Conservation (phyloP, 768 basidiomycete genomes). For the Rhodotorula toruloides region DNA sequence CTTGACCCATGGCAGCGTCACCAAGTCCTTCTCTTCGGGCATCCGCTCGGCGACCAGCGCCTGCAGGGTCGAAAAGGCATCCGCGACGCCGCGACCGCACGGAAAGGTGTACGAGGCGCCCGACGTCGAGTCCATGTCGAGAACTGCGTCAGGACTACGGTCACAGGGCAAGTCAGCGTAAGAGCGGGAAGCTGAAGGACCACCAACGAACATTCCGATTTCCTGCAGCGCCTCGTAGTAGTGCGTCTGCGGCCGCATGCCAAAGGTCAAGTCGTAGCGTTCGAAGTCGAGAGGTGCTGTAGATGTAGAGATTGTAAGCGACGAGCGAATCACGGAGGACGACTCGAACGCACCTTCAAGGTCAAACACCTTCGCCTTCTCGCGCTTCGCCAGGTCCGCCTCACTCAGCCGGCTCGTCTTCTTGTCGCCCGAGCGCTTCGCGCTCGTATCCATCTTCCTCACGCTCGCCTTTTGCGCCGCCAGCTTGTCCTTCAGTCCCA, state of each 20-base stretch:
- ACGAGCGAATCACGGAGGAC: background rate
- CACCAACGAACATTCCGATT: conserved; percentile 26
- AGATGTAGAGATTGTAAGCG: too few species aligned
- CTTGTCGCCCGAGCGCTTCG: background rate
- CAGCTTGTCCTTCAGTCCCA: conserved; percentile 16
- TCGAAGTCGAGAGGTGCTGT: too few species aligned
- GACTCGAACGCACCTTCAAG: conserved; percentile 24
- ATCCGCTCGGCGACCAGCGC: conserved; percentile 36
- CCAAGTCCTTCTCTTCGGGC: conserved; percentile 54
- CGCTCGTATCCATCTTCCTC: background rate
- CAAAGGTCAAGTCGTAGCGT: conserved; percentile 18
- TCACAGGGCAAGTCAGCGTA: background rate
- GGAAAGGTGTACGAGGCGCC: conserved; percentile 22
- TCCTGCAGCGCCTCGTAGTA: conserved; percentile 20
- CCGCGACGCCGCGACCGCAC: conserved; percentile 27
- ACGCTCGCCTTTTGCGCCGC: background rate
- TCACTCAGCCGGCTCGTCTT: background rate
- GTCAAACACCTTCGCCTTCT: conserved; percentile 34
- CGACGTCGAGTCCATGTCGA: conserved; percentile 30
- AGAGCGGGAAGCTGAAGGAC: background rate
- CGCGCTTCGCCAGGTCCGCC: background rate
- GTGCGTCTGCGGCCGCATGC: conserved; percentile 32
- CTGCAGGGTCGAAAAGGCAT: conserved; percentile 43
- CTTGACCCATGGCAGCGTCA: conserved; percentile 73
- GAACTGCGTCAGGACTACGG: conserved; percentile 32